These are phyloP conservation scores for Boletellus ananas DNA, from an alignment of 768 basidiomycete species.

Conservation along the genomic window DNA sequence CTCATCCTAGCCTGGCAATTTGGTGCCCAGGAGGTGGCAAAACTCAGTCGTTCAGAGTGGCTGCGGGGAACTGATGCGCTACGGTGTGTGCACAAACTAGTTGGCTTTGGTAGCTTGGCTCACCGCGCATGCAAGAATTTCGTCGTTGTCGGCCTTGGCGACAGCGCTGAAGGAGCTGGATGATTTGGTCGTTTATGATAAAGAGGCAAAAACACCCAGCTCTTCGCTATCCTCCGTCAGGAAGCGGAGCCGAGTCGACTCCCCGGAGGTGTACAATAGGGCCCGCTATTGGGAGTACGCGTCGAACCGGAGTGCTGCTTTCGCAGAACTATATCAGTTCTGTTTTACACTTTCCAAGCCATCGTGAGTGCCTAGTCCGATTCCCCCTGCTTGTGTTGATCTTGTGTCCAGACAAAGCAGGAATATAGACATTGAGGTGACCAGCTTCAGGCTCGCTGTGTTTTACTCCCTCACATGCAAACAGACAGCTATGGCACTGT, in stretches of 20 bases:
- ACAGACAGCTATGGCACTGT: conserved; percentile 68
- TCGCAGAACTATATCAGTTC: conserved; percentile 64
- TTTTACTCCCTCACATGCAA: not conserved
- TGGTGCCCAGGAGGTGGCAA: conserved; percentile 67
- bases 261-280: conserved; percentile 53
- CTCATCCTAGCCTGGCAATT: conserved; percentile 77
- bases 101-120: not conserved
- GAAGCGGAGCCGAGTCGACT: conserved; percentile 24
- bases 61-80: conserved; percentile 46
- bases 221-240: conserved; percentile 27
- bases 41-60: conserved; percentile 70
- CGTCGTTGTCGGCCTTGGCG: conserved; percentile 47
- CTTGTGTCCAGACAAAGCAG: conserved; percentile 49
- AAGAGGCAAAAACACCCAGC: conserved; percentile 33
- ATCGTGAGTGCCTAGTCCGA: conserved; percentile 46
- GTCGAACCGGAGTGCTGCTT: conserved; percentile 47
- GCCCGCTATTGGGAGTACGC: conserved; percentile 48
- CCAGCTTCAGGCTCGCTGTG: conserved; percentile 6
- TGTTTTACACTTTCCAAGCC: conserved; percentile 70
- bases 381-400: conserved; percentile 4
- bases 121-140: conserved; percentile 37
- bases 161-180: conserved; percentile 59
- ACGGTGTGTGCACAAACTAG: conserved; percentile 34
- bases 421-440: conserved; percentile 81
- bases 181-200: conserved; percentile 50